Evolutionary conservation across 2,329 filamentous ascomycete genomes (phyloP).

Genomic region (Stagonosporopsis chrysanthemi): DNA sequence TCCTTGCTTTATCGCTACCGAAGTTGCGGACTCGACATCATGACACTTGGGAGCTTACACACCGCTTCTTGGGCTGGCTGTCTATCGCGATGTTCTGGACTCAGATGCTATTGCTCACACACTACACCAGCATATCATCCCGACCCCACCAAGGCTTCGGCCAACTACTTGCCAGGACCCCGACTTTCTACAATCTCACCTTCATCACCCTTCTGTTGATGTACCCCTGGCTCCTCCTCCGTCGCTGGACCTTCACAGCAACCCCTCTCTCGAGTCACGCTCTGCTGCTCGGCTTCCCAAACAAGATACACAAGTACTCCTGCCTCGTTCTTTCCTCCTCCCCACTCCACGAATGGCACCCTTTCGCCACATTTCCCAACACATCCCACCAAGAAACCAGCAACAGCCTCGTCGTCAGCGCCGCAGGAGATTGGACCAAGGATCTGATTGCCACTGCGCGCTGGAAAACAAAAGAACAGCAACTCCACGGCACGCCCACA

Average conservation of each 20-base stretch:
- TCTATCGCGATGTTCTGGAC: conserved; percentile 41
- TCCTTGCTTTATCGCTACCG: conserved; percentile 38
- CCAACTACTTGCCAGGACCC: conserved; percentile 17
- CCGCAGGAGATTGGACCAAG: conserved; percentile 44
- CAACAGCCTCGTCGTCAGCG: conserved; percentile 44
- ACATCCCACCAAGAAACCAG: conserved; percentile 41
- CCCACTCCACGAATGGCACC: conserved; percentile 47
- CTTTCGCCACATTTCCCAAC: conserved; percentile 49
- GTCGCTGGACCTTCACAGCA: conserved; percentile 69
- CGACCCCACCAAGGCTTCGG: background rate
- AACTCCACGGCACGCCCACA: background rate
- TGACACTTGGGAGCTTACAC: conserved; percentile 45
- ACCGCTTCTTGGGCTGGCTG: conserved; percentile 47
- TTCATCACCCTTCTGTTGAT: conserved; percentile 70
- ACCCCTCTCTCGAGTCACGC: conserved; percentile 76
- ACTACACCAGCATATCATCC: background rate
- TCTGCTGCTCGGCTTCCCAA: conserved; percentile 65
- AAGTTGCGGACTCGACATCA: conserved; percentile 33
- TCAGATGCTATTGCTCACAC: conserved; percentile 30
- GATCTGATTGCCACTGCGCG: conserved; percentile 27
- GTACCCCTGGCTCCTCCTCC: conserved; percentile 76
- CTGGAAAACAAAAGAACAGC: background rate
- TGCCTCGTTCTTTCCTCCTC: conserved; percentile 40
- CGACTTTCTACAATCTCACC: conserved; percentile 70
- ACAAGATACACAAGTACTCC: conserved; percentile 41